phyloP scores from a whole-genome alignment of 768 basidiomycete genomes.

The Russula sp. region DNA sequence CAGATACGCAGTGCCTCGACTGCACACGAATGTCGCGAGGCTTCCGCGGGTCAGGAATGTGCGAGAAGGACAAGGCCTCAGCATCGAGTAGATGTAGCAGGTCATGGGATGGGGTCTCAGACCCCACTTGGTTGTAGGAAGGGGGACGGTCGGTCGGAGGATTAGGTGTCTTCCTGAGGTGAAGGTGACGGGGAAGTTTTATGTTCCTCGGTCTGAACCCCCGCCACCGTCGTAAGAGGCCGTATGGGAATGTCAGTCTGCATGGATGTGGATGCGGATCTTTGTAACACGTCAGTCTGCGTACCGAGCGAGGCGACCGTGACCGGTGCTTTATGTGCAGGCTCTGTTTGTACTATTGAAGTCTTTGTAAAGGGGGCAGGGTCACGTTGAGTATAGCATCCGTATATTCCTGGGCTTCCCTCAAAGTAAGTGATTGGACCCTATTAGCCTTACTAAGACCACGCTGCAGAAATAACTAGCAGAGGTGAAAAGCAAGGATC shows the following conservation, averaged over 20 bases:
- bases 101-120: slow-evolving; percentile 25
- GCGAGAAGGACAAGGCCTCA: slow-evolving; percentile 17
- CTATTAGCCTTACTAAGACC: slow-evolving; percentile 54
- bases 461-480: slow-evolving; percentile 4
- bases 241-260: slow-evolving; percentile 24
- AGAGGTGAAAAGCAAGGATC: background rate
- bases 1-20: slow-evolving; percentile 59
- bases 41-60: slow-evolving; percentile 16
- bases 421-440: slow-evolving; percentile 37
- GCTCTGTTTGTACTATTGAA: slow-evolving; percentile 53
- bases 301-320: slow-evolving; percentile 41
- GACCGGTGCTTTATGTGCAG: slow-evolving; percentile 43
- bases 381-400: slow-evolving; percentile 72
- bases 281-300: slow-evolving; percentile 37
- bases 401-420: slow-evolving; percentile 67
- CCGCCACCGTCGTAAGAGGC: slow-evolving; percentile 39
- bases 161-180: slow-evolving; percentile 28
- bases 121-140: slow-evolving; percentile 57
- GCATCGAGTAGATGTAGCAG: slow-evolving; percentile 18
- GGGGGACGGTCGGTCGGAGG: slow-evolving; percentile 54
- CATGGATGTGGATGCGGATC: slow-evolving; percentile 21
- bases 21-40: slow-evolving; percentile 39
- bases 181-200: slow-evolving; percentile 41
- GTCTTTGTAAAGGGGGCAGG: slow-evolving; percentile 41
- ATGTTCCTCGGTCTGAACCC: slow-evolving; percentile 56